phyloP scores from a whole-genome alignment of 306 rosid genomes.

The Prunus salicina region DNA sequence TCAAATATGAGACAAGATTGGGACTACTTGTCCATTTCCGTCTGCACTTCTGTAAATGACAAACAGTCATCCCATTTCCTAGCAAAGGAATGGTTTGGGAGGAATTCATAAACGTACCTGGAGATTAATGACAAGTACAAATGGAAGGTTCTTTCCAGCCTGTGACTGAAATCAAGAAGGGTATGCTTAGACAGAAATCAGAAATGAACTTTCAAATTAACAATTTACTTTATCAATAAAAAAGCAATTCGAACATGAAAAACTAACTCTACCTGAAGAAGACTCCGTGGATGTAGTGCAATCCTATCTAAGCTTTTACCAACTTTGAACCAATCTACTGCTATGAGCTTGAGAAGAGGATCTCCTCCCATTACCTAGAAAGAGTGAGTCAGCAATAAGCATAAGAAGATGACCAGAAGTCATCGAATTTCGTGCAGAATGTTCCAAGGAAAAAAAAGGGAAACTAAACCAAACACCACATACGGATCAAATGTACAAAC shows the following conservation, averaged over 20 bases:
- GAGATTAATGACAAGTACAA: conserved; percentile 74
- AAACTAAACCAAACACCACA: not conserved
- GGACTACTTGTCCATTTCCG: not conserved
- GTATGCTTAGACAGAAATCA: conserved; percentile 18
- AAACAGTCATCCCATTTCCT: not conserved
- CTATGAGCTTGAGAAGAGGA: conserved; percentile 83
- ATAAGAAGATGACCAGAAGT: not conserved
- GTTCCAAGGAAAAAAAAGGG: not conserved
- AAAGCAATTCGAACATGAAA: not conserved
- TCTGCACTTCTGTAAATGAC: not conserved
- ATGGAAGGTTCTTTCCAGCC: conserved; percentile 80
- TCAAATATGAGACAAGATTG: not conserved
- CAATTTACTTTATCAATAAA: not conserved
- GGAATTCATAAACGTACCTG: conserved; percentile 56
- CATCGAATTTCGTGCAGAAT: not conserved
- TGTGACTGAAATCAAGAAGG: conserved; percentile 55
- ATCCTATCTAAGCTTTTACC: conserved; percentile 48
- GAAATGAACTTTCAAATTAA: not conserved
- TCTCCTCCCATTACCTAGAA: conserved; percentile 84
- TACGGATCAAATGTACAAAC: not conserved
- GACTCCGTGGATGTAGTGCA: conserved; percentile 66
- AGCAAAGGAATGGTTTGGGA: not conserved
- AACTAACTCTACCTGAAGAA: conserved; percentile 62
- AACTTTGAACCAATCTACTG: conserved; percentile 85
- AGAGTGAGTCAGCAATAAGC: not conserved